Conservation (phyloP, 1,284 basidiomycete species). For the Porodaedalea pini region DNA sequence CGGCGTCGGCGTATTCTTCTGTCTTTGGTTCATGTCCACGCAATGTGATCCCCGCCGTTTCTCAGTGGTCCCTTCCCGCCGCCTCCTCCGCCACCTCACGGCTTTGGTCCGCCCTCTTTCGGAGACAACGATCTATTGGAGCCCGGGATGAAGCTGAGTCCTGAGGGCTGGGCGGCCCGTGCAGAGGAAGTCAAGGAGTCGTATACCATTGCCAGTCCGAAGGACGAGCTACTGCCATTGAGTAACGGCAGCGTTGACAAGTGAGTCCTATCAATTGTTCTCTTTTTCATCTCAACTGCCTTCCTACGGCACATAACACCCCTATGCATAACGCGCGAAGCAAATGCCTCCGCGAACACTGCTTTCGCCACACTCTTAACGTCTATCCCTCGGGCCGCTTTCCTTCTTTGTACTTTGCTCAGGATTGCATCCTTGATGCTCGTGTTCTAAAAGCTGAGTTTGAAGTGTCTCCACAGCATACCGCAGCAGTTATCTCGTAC, state of each 20-base stretch:
- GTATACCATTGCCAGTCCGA: slow-evolving; percentile 53
- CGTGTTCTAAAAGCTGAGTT: too few relatives aligned
- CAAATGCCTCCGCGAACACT: not conserved
- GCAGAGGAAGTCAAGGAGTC: slow-evolving; percentile 50
- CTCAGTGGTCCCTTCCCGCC: slow-evolving; percentile 1
- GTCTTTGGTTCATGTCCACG: slow-evolving; percentile 13
- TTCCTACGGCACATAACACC: too few relatives aligned
- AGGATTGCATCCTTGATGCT: too few relatives aligned
- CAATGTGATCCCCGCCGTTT: slow-evolving; percentile 7
- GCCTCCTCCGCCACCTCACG: slow-evolving; percentile 8
- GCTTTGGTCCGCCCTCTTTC: not conserved
- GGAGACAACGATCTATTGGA: not conserved
- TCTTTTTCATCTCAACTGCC: not conserved
- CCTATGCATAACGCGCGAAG: too few relatives aligned
- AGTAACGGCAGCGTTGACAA: slow-evolving; percentile 33
- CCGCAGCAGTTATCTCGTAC: too few relatives aligned
- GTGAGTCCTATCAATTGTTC: slow-evolving; percentile 24
- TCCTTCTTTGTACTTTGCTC: too few relatives aligned
- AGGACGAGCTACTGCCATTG: slow-evolving; percentile 54
- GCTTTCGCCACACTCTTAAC: too few relatives aligned
- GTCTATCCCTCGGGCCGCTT: too few relatives aligned
- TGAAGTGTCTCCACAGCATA: too few relatives aligned
- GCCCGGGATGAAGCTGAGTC: not conserved
- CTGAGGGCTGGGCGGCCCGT: slow-evolving; percentile 12
- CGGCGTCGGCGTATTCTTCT: not conserved